Evolutionary conservation across 192 early-diverging fungal genomes (phyloP), one percentile per base, ranked within the genome.

Genomic region (Glomus cerebriforme): DNA sequence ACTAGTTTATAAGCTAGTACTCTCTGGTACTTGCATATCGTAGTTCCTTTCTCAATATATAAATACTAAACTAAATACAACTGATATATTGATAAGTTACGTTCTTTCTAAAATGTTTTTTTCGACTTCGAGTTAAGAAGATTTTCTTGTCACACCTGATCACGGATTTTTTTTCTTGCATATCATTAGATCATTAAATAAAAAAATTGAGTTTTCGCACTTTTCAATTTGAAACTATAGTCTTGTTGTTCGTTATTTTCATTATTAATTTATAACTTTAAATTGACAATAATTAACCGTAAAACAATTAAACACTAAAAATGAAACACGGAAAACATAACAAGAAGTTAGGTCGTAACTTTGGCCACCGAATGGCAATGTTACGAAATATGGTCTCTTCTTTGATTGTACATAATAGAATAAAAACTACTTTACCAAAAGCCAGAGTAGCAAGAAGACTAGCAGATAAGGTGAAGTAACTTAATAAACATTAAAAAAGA

Each of bases 361-460:
- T 87, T 37, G 77, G 86, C 2, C 92, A 96, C 83, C 88, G 96
- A 75, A 88, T 88, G 75, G 89, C 92, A 39, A 87, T 97, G 83
- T 85, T 96, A 34, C 86, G 94, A 71, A 97, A 96, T 83, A 86
- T 97, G 85, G 90, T 92, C 34, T 91, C 94, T 66, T 89, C 93
- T 37, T 88, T 98, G 29, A 91, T 99, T 78, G 86, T 92, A 79
- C 85, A 96, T 83, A 96, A 96, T 79, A 91, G 95, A 71, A 94
- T 99, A 59, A 91, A 94, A 79, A 99, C 98, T 10, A 99, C 98
- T 0, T 81, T 96, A 13, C 90, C 98, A 4, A 95, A 96, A 81
- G 98, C 98, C 32, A 96, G 94, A 83, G 92, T 94, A 76, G 82
- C 97, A n/a, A 88, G 95, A 82, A 89, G 91, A 35, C 82, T 93